Evolutionary conservation across 805 yeast genomes (phyloP).

Genomic region (Isabelozyma gotoi): DNA sequence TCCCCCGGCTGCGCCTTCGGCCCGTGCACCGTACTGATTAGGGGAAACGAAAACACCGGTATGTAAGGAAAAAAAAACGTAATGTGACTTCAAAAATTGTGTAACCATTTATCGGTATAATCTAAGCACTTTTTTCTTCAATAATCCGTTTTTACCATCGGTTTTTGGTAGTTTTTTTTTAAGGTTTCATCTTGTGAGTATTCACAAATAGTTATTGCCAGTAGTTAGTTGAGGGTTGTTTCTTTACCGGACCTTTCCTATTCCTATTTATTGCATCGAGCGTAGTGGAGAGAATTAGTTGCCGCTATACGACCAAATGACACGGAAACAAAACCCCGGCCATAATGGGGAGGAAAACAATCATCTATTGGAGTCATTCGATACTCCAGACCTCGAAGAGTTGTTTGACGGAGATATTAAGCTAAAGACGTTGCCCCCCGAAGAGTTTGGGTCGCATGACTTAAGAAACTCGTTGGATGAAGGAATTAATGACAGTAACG

Average conservation of each 20-base stretch:
- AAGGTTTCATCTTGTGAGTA: background rate
- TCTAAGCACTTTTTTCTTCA: too few species aligned
- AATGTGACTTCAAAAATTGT: background rate
- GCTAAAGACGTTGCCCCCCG: background rate
- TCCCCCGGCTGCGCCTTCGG: too few species aligned
- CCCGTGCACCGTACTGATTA: constrained; percentile 1
- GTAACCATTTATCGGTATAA: too few species aligned
- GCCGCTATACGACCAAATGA: background rate
- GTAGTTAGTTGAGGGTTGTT: too few species aligned
- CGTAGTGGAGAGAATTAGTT: background rate
- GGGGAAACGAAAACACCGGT: constrained; percentile 1
- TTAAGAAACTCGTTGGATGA: background rate
- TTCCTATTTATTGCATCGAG: background rate
- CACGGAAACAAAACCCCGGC: background rate
- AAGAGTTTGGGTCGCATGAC: background rate
- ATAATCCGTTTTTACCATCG: background rate
- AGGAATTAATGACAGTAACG: constrained; percentile 15
- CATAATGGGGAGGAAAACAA: constrained; percentile 1
- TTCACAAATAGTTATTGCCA: too few species aligned
- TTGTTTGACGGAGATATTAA: background rate
- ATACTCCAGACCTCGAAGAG: constrained; percentile 7
- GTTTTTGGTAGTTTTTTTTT: background rate
- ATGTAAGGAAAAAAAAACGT: background rate
- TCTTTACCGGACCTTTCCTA: too few species aligned
- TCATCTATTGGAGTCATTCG: constrained; percentile 8